These are phyloP conservation scores for Fusarium pseudoanthophilum DNA, from an alignment of 2,329 filamentous ascomycete species.

Conservation along the genomic window DNA sequence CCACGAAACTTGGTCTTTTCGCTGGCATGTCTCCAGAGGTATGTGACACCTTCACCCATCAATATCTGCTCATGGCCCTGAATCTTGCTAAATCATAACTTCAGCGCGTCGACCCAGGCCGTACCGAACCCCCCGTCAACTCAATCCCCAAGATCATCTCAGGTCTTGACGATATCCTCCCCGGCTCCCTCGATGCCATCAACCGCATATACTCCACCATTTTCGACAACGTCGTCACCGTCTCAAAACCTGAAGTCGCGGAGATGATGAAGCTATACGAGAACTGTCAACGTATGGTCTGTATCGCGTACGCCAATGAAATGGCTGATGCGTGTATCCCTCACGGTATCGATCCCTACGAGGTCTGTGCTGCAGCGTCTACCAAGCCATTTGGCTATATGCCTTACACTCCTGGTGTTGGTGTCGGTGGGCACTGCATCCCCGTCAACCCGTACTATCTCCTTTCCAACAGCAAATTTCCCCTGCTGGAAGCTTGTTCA, in stretches of 20 bases:
- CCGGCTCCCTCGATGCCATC: neutral
- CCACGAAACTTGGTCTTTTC: neutral
- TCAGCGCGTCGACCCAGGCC: neutral
- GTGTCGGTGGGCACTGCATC: neutral
- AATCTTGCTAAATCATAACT: neutral
- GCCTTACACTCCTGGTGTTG: neutral
- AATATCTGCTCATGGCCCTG: fast-evolving
- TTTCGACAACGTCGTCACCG: neutral
- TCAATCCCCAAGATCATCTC: neutral
- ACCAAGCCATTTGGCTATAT: neutral
- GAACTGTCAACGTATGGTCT: neutral
- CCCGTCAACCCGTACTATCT: neutral
- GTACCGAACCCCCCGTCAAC: neutral
- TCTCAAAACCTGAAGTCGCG: neutral
- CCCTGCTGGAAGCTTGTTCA: neutral
- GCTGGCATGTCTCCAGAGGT: slow-evolving; percentile 2
- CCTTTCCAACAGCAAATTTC: neutral
- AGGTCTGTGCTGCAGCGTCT: neutral
- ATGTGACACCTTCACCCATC: neutral
- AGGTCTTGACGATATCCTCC: neutral
- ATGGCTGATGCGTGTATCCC: neutral
- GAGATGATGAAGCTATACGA: slow-evolving; percentile 3
- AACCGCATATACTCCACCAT: neutral
- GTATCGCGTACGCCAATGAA: neutral
- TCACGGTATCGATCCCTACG: neutral